Evolutionary conservation across 495 filamentous ascomycete genomes (phyloP), one percentile per base, ranked within the genome.

Genomic region (Podospora anserina): DNA sequence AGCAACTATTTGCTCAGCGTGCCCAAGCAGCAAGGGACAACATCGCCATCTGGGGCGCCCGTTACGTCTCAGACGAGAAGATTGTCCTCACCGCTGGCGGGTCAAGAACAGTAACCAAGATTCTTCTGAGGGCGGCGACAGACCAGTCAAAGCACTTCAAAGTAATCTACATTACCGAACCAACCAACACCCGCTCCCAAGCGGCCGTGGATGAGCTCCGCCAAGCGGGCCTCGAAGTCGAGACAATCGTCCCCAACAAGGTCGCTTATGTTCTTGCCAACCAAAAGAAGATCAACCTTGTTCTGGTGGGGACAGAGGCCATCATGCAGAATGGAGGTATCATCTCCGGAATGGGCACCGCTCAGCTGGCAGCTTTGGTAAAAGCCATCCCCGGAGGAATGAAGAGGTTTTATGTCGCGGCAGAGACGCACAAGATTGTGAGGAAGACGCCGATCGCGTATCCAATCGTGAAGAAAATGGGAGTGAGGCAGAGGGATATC

Each of bases 311-410:
- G 61, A 92, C 93, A n/a, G 95, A 99, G 72, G 93, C 91, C 60
- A 92, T 97, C 20, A 91, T 95, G 55, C 92, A 96, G 72, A 96
- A 97, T 77, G 95, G 95, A 19, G 94, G 94, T 28, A 89, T 97
- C 66, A 91, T 99, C 69, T 93, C 88, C 55, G 82, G 93, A 61
- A 86, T 98, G 83, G 95, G 95, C 26, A 97, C 95, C 5, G 93
- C 91, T 70, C 95, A 97, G 80, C 88, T 98, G 63, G 93, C 92
- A 0, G 79, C 91, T 61, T 82, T 97, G 61, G 92, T 92, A 56
- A 92, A 92, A 70, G 86, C 87, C 3, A 87, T 89, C 67, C 85
- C 87, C 5, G 76, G 74, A 44, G 67, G 71, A 16, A 69, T 68
- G 5, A 93, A 92, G 74, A 90, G 91, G 0, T 92, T 98, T 76